Percentiles rank a stretch among this genome's conserved stretches.
Conservation (phyloP, 768 basidiomycete species). For the Lentinula sp. region DNA sequence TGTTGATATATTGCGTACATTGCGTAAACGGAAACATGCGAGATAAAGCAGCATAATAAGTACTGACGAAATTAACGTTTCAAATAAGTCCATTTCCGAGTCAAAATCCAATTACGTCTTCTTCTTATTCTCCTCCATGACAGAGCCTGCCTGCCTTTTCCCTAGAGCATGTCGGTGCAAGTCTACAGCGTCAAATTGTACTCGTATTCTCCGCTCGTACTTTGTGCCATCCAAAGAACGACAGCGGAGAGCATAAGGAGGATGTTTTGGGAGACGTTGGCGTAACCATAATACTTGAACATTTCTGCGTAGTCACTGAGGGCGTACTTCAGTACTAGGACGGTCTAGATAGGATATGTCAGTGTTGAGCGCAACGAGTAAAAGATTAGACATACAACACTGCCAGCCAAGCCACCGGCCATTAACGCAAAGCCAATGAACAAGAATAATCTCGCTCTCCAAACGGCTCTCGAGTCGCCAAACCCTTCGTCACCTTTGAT, state of each 20-base stretch:
- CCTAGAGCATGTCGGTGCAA: not conserved
- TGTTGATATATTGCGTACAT: not conserved
- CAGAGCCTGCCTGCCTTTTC: not conserved
- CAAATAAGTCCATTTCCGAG: not conserved
- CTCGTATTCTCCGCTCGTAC: conserved; percentile 81
- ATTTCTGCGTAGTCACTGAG: conserved; percentile 65
- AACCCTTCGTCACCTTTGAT: conserved; percentile 75
- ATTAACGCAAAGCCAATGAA: conserved; percentile 96
- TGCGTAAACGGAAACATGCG: not conserved
- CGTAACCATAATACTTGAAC: conserved; percentile 88
- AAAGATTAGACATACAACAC: conserved; percentile 60
- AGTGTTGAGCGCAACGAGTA: not conserved
- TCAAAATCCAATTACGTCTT: not conserved
- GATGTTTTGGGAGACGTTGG: conserved; percentile 92
- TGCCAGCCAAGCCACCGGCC: conserved; percentile 97
- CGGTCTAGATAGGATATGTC: conserved; percentile 44
- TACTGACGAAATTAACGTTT: not conserved
- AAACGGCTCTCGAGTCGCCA: conserved; percentile 80
- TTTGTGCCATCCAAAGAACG: conserved; percentile 91
- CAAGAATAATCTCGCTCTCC: conserved; percentile 84
- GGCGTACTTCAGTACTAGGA: conserved; percentile 88
- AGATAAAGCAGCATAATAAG: not conserved
- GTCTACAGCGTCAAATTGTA: conserved; percentile 75
- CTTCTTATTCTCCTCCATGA: not conserved
- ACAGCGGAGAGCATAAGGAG: conserved; percentile 80